Evolutionary conservation across 176 grass and related monocot species (phyloP), one percentile per base, ranked within the genome.

Genomic region (Juncus effusus): DNA sequence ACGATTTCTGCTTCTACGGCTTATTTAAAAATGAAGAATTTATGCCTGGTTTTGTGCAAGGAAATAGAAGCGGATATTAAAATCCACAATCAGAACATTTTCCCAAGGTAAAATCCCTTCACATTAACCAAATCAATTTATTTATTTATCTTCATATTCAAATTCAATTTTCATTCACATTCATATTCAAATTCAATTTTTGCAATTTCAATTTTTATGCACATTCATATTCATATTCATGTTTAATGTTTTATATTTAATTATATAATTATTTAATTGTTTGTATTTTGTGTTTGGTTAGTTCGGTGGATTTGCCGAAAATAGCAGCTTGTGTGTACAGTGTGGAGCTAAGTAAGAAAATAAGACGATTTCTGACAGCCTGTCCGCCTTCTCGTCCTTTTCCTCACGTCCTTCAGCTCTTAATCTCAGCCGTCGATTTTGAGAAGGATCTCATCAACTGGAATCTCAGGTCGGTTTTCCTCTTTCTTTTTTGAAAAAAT

Each of bases 61-160:
- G 93, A 96, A 67, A 96, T 96, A 78, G 79, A 91, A 76, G 87
- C 87, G 74, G 93, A 96, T 68, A 91, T 96, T 51, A 96, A 89
- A 62, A 91, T 96, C 74, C 87, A 96, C 78, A 86, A 86, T 70
- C 85, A 96, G 64, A 86, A 96, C 72, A 75, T 96, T 83, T 83
- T 96, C 76, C 93, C 93, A 63, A 91, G 93, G 93, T 91, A 83
- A 67, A 54, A 61, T 28, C 50, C 13, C n/a, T n/a, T n/a, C n/a
- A n/a, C n/a, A 16, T 13, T 51, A 63, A 67, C 37, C 65, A 62
- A 62, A 66, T 65, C 5, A 2, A 65, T 40, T 6, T 12, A 13
- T 16, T 44, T 65, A 42, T 13, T 38, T 28, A 13, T 53, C 5
- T 66, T 3, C 65, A 71, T 35, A n/a, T n/a, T n/a, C n/a, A n/a